phyloP scores from a whole-genome alignment of 2,329 filamentous ascomycete species.

The Dothidotthia symphoricarpi region DNA sequence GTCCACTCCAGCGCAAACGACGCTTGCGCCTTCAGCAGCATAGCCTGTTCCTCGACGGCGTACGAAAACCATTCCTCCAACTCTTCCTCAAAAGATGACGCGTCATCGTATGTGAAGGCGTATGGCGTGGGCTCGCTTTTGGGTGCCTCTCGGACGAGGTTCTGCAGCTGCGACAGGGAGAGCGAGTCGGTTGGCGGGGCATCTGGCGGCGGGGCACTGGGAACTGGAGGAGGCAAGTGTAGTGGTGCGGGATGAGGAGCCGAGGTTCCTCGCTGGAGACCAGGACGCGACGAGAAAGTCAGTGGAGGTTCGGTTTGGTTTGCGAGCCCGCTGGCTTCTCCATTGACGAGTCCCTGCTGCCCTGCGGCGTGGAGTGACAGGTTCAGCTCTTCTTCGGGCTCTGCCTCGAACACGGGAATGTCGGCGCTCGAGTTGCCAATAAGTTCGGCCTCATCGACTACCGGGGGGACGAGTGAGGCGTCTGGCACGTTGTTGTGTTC shows the following conservation, averaged over 20 bases:
- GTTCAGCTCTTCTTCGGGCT: slow-evolving; percentile 33
- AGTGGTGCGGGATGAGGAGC: slow-evolving; percentile 42
- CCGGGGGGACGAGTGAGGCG: slow-evolving; percentile 35
- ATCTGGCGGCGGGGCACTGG: slow-evolving; percentile 27
- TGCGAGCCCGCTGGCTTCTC: slow-evolving; percentile 6
- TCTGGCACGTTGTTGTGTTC: slow-evolving; percentile 24
- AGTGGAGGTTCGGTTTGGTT: slow-evolving; percentile 19
- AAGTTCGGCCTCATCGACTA: slow-evolving; percentile 40
- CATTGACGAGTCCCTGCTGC: slow-evolving; percentile 33
- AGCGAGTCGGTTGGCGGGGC: slow-evolving; percentile 45
- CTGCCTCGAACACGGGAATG: slow-evolving; percentile 34
- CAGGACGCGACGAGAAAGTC: slow-evolving; percentile 38
- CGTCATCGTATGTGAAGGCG: slow-evolving; percentile 66
- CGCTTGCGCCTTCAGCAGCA: slow-evolving; percentile 71
- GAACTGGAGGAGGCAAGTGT: slow-evolving; percentile 46
- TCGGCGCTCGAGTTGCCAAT: slow-evolving; percentile 30
- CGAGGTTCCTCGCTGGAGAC: slow-evolving; percentile 43
- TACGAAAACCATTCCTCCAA: slow-evolving; percentile 98
- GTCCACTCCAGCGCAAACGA: slow-evolving; percentile 76
- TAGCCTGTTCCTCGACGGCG: slow-evolving; percentile 77
- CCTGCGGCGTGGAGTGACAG: slow-evolving; percentile 40
- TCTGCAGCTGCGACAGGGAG: slow-evolving; percentile 49
- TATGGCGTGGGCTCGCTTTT: slow-evolving; percentile 56
- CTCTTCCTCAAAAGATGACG: slow-evolving; percentile 71
- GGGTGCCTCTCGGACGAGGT: slow-evolving; percentile 47